phyloP scores from a whole-genome alignment of 2,329 filamentous ascomycete species.

The Colletotrichum destructivum region DNA sequence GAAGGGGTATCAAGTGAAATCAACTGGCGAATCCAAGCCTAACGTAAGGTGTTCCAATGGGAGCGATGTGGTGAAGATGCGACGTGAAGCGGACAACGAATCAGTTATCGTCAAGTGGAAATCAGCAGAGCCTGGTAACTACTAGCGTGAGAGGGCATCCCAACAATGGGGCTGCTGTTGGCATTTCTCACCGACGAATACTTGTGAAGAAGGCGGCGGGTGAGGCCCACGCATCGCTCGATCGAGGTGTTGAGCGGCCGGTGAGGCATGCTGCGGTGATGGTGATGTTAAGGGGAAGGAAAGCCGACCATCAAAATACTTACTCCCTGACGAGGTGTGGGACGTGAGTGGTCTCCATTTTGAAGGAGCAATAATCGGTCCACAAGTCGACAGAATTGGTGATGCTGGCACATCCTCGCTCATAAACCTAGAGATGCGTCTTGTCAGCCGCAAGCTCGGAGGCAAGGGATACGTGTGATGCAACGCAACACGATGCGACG shows the following conservation, averaged over 20 bases:
- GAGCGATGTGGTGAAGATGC: conserved; percentile 50
- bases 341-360: conserved; percentile 97
- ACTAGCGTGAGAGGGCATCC: conserved; percentile 76
- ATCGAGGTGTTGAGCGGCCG: conserved; percentile 59
- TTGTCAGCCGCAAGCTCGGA: conserved; percentile 1
- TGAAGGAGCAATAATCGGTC: conserved; percentile 98
- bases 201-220: conserved; percentile 53
- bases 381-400: conserved; percentile 95
- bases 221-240: conserved; percentile 47
- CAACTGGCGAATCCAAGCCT: conserved; percentile 66
- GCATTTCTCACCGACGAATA: conserved; percentile 79
- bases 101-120: conserved; percentile 56
- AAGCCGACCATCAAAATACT: conserved; percentile 79
- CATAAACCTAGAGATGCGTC: conserved; percentile 80
- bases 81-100: conserved; percentile 60
- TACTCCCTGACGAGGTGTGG: conserved; percentile 99
- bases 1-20: conserved; percentile 65
- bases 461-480: conserved; percentile 27
- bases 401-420: conserved; percentile 94
- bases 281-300: conserved; percentile 76
- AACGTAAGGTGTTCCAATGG: conserved; percentile 59
- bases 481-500: conserved; percentile 13
- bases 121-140: conserved; percentile 73
- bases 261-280: conserved; percentile 60
- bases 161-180: conserved; percentile 71